phyloP scores from a whole-genome alignment of 2,329 filamentous ascomycete species.

The Penicillium corylophilum region DNA sequence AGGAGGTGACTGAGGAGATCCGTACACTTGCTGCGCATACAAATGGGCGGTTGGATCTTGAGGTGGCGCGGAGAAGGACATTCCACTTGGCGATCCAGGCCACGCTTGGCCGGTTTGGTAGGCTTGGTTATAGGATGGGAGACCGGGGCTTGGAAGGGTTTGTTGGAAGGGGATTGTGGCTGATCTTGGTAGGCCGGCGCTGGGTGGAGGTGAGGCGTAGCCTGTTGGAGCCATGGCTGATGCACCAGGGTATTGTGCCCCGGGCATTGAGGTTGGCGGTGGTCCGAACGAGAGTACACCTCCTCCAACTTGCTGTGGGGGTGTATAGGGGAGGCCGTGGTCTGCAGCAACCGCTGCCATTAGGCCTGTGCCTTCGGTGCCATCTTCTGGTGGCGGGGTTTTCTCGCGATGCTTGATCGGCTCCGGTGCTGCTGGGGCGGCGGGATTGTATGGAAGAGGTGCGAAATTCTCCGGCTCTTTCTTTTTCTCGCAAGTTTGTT shows the following conservation, averaged over 20 bases:
- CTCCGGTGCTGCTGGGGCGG: constrained; percentile 64
- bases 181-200: constrained; percentile 31
- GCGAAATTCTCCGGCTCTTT: constrained; percentile 40
- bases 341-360: constrained; percentile 43
- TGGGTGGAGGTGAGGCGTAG: constrained; percentile 39
- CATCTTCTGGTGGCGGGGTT: constrained; percentile 63
- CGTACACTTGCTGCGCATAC: constrained; percentile 32
- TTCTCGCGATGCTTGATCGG: constrained; percentile 65
- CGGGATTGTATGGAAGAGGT: constrained; percentile 64
- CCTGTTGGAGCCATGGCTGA: constrained; percentile 16
- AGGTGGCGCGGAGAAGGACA: constrained; percentile 27
- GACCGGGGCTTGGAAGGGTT: constrained; percentile 27
- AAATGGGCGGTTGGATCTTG: constrained; percentile 33
- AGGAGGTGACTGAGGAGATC: constrained; percentile 20
- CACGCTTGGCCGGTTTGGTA: constrained; percentile 19
- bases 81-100: constrained; percentile 18
- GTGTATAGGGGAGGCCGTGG: constrained; percentile 33
- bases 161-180: constrained; percentile 25
- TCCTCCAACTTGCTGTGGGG: constrained; percentile 26
- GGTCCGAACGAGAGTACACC: constrained; percentile 22
- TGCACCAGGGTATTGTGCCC: constrained; percentile 24
- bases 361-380: constrained; percentile 48
- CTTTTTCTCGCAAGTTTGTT: constrained; percentile 20
- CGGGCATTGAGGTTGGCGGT: constrained; percentile 20
- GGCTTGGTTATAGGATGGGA: constrained; percentile 31